phyloP scores from a whole-genome alignment of 2,329 filamentous ascomycete genomes.

The Achaetomium macrosporum region DNA sequence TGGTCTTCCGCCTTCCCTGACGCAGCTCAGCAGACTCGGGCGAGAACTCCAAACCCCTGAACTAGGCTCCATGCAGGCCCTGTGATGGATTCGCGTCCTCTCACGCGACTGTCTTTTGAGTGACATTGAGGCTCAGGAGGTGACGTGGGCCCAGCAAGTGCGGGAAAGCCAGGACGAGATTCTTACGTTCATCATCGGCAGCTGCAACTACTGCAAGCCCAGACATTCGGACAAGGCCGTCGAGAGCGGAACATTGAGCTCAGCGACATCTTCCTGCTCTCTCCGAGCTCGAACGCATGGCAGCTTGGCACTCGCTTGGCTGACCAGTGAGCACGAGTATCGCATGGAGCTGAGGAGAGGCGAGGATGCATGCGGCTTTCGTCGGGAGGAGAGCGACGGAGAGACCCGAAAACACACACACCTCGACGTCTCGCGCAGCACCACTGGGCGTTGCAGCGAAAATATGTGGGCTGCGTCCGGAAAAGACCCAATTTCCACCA shows the following conservation, averaged over 20 bases:
- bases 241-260: neutral
- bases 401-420: neutral
- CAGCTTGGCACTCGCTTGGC: constrained; percentile 5
- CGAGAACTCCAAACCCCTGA: neutral
- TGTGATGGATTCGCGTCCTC: neutral
- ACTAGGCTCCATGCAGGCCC: neutral
- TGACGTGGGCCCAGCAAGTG: neutral
- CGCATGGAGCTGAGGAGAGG: neutral
- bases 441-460: constrained; percentile 13
- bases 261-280: neutral
- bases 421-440: neutral
- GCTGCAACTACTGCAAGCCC: neutral
- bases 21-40: neutral
- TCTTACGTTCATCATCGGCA: neutral
- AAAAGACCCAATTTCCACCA: neutral
- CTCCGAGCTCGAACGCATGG: neutral
- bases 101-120: neutral
- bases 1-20: neutral
- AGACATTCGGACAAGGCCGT: neutral
- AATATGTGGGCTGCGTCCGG: neutral
- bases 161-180: neutral
- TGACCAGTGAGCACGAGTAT: neutral
- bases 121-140: too few species aligned
- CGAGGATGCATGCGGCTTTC: neutral
- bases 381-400: neutral